Base-by-base conservation (phyloP, 2,329 filamentous ascomycete genomes). In the Penicillium capsulatum region DNA sequence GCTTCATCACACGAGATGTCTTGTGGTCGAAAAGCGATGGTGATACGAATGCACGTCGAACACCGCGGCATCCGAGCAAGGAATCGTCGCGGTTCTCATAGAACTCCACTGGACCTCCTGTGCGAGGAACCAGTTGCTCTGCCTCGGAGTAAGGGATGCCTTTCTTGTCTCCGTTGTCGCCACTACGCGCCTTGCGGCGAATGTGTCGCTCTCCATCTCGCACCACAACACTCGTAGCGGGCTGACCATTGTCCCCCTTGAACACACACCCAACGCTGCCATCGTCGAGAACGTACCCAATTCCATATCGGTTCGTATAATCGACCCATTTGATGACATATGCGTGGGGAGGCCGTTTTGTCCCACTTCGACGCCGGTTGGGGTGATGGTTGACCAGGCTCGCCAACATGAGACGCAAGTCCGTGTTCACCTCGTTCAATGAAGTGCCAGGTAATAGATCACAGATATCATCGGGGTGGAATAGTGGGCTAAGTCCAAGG, bases 321-420 rank as follows among this genome's bases (percentile, higher is more conserved):
- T 74, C 71, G 14, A 74, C 71, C 71, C 71, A 74, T 57, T 74
- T 74, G 34, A 73, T 69, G 3, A 74, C 71, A 40, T 72, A 69
- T 2, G 69, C 57, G 37, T 72, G 69, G 2, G 62, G 63, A 20
- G 58, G 48, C 17, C 57, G 54, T 28, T 56, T 49, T 6, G 54
- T 40, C 2, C 53, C 51, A 13, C 52, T 48, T n/a, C 61, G 55
- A 24, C 64, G 57, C 17, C 61, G 59, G 22, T 47, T 50, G n/a
- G 59, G 45, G 3, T 59, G 54, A 20, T 58, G 50, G n/a, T 55
- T 60, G 4, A 57, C 48, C 44, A 69, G 47, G 27, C 62, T 64
- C 16, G 60, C 53, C 10, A 68, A 48, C 59, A 68, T 66, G 5
- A 61, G 54, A 20, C 62, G 63, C 31, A 69, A 42, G 36, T 66